phyloP scores from a whole-genome alignment of 148 eudicot genomes.

The Talinum fruticosum region DNA sequence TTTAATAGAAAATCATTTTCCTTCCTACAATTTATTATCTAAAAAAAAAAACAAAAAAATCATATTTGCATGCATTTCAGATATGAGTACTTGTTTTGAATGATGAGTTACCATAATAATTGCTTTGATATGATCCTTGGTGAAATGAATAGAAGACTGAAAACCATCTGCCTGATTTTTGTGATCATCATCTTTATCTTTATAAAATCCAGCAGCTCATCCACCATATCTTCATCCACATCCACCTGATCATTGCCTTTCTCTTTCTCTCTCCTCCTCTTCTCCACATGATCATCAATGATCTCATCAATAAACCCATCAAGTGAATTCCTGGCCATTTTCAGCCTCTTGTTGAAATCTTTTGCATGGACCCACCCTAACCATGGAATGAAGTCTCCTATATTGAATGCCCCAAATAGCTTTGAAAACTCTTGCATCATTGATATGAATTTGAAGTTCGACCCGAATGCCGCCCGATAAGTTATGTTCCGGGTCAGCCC shows the following conservation, averaged over 20 bases:
- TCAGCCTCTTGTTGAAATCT: conserved; percentile 46
- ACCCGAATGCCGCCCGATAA: conserved; percentile 66
- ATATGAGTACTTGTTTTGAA: no score
- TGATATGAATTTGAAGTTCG: conserved; percentile 37
- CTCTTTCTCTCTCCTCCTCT: conserved; percentile 23
- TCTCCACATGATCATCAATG: conserved; percentile 67
- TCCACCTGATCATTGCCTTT: conserved; percentile 23
- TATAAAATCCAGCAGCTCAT: conserved; percentile 65
- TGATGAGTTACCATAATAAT: conserved; percentile 73
- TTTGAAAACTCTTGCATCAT: conserved; percentile 63
- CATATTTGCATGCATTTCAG: no score
- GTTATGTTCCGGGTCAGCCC: conserved; percentile 52
- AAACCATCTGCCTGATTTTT: conserved; percentile 44
- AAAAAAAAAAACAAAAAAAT: not conserved
- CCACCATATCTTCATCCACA: conserved; percentile 69
- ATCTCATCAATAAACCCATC: conserved; percentile 75
- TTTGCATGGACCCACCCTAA: conserved; percentile 60
- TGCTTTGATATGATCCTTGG: conserved; percentile 75
- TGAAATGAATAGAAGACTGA: conserved; percentile 53
- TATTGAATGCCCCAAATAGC: conserved; percentile 62
- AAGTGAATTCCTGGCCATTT: conserved; percentile 52
- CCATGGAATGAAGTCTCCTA: conserved; percentile 70
- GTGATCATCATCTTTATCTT: conserved; percentile 35
- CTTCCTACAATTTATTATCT: not conserved
- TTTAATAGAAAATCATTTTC: not conserved